phyloP scores from a whole-genome alignment of 805 yeast species.

The Diddensiella caesifluorescens region DNA sequence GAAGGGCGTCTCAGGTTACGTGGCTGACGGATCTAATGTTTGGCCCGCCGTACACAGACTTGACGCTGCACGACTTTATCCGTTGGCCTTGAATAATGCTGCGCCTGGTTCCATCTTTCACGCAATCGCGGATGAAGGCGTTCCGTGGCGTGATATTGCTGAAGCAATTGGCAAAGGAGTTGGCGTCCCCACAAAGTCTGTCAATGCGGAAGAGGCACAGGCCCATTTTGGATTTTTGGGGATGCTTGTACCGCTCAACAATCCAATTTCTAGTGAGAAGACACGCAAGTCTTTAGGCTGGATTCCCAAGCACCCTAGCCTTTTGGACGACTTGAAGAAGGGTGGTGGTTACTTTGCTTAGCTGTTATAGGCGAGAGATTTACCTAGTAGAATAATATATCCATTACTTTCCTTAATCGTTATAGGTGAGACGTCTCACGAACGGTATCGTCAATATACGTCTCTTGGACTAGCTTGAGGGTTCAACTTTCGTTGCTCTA shows the following conservation, averaged over 20 bases:
- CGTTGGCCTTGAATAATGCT: constrained; percentile 28
- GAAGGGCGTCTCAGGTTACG: constrained; percentile 32
- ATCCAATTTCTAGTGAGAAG: constrained; percentile 3
- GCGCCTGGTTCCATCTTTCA: constrained; percentile 27
- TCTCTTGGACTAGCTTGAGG: too few species aligned
- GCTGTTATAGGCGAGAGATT: too few species aligned
- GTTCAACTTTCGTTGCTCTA: too few species aligned
- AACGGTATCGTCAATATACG: too few species aligned
- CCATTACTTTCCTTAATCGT: too few species aligned
- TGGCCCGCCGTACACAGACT: constrained; percentile 33
- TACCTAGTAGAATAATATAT: too few species aligned
- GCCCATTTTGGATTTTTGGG: background rate
- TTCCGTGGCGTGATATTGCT: constrained; percentile 28
- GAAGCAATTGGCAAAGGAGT: constrained; percentile 23
- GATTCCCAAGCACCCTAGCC: constrained; percentile 2
- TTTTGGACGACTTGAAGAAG: constrained; percentile 7
- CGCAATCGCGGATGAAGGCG: constrained; percentile 26
- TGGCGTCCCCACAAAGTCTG: constrained; percentile 1
- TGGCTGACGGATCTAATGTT: constrained; percentile 33
- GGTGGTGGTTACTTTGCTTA: too few species aligned
- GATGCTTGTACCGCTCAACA: background rate
- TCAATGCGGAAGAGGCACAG: constrained; percentile 4
- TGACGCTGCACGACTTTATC: constrained; percentile 34
- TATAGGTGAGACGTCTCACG: too few species aligned
- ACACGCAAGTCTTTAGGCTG: constrained; percentile 9